Evolutionary conservation across 1,284 basidiomycete genomes (phyloP), one percentile per base, ranked within the genome.

Genomic region (Schizopora paradoxa): DNA sequence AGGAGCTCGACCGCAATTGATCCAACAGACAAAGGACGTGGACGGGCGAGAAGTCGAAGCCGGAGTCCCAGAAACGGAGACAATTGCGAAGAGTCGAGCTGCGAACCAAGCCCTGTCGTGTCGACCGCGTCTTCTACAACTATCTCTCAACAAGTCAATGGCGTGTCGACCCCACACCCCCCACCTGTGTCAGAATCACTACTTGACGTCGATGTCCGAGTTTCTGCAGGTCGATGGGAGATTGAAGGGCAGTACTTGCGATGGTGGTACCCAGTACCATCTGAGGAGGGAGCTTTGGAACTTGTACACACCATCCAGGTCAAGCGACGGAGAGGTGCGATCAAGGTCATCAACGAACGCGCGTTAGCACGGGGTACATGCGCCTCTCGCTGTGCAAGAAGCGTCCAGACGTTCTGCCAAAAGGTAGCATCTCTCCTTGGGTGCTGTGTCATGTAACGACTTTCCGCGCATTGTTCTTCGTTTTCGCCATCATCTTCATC

Each of bases 261-360:
- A 54, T 98, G 94, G 94, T 92, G 80, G 74, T 94, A 96, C 61
- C 72, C 75, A 25, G 72, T 81, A 0, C 87, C 89, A 1, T 51
- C 56, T 13, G 60, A 56, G 4, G 56, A 55, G 18, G 76, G 69
- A 10, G 68, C 70, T 43, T 61, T 61, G 14, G 67, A 69, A 45
- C 62, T 63, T 54, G 74, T 80, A 60, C 79, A 84, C 59, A 76
- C 73, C 31, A 79, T 92, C 44, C 76, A 77, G 56, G 71, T 93
- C 43, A 72, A 62, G 56, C 68, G 90, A 47, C 61, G 64, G 3
- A 79, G 78, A 1, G 87, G 88, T 0, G 70, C 72, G 2, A 78
- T 87, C 48, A 72, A 74, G 54, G 11, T 41, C 13, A 26, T 27
- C 6, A 34, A 36, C 25, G 48, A 50, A n/a, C n/a, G n/a, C n/a